phyloP scores from a whole-genome alignment of 2,329 filamentous ascomycete species.

The Diaporthe sp. region DNA sequence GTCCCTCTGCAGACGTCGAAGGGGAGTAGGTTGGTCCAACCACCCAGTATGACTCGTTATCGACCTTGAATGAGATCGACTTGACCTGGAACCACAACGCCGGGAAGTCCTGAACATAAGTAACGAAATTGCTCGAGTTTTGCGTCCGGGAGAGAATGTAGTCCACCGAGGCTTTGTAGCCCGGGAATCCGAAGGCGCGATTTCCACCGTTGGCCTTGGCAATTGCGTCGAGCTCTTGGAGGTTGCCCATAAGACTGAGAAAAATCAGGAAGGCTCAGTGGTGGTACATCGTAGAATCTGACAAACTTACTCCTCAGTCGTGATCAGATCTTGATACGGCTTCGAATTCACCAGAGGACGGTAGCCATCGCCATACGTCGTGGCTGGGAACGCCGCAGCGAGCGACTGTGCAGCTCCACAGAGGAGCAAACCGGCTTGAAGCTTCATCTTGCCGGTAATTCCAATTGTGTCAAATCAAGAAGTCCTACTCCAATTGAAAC shows the following conservation, averaged over 20 bases:
- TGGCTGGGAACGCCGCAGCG: neutral
- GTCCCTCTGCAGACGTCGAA: neutral
- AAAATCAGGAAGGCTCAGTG: neutral
- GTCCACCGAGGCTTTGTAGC: slow-evolving; percentile 70
- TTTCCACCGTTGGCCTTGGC: slow-evolving; percentile 69
- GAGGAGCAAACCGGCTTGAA: neutral
- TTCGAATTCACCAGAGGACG: neutral
- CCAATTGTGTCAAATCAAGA: neutral
- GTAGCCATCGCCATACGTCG: neutral
- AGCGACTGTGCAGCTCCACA: neutral
- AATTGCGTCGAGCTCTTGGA: slow-evolving; percentile 58
- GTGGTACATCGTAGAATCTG: neutral
- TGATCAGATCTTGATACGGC: slow-evolving; percentile 12
- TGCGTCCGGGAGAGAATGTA: slow-evolving; percentile 57
- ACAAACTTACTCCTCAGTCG: slow-evolving; percentile 9
- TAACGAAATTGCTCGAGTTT: neutral
- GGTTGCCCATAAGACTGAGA: slow-evolving; percentile 9
- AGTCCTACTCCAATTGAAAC: neutral
- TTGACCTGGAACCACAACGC: slow-evolving; percentile 10
- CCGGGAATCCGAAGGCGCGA: slow-evolving; percentile 70
- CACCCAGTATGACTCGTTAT: neutral
- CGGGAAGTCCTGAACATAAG: slow-evolving; percentile 7
- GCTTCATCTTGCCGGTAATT: neutral
- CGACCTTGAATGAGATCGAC: slow-evolving; percentile 16
- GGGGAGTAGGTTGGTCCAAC: slow-evolving; percentile 18